A percentile compares a stretch with the other conserved stretches of the same genome.
Conservation (phyloP, 2,329 filamentous ascomycete genomes). For the Raffaelea ambrosiae region DNA sequence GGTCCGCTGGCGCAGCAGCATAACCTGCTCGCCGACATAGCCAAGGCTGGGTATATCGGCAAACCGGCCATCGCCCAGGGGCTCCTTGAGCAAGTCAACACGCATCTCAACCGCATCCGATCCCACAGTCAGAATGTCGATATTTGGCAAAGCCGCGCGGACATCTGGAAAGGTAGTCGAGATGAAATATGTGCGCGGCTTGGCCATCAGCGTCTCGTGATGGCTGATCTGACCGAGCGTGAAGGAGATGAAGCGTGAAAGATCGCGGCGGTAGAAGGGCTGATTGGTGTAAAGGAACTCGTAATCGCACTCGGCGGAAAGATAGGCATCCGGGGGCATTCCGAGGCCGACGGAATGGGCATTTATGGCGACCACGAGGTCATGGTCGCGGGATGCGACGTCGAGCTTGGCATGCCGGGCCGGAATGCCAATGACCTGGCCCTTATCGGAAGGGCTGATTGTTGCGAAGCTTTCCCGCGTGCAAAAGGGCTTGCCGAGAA, state of each 20-base stretch:
- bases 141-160: slow-evolving; percentile 69
- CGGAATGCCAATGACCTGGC: slow-evolving; percentile 60
- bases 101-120: slow-evolving; percentile 79
- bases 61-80: slow-evolving; percentile 51
- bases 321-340: slow-evolving; percentile 56
- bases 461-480: slow-evolving; percentile 47
- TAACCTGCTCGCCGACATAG: slow-evolving; percentile 80
- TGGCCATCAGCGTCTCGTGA: slow-evolving; percentile 68
- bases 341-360: slow-evolving; percentile 66
- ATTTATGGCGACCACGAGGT: slow-evolving; percentile 61
- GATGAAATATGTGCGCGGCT: slow-evolving; percentile 73
- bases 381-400: slow-evolving; percentile 48
- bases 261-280: slow-evolving; percentile 64
- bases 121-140: slow-evolving; percentile 81
- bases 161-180: slow-evolving; percentile 86
- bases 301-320: slow-evolving; percentile 68
- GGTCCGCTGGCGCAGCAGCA: slow-evolving; percentile 72
- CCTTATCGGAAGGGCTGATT: slow-evolving; percentile 45
- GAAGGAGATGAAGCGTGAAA: slow-evolving; percentile 72
- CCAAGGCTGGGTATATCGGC: slow-evolving; percentile 65
- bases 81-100: slow-evolving; percentile 72
- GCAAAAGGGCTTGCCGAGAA: slow-evolving; percentile 65
- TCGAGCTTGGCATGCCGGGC: slow-evolving; percentile 48
- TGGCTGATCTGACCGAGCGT: slow-evolving; percentile 71
- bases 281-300: slow-evolving; percentile 75